Percentiles rank a stretch among this genome's conserved stretches.
Conservation (phyloP, 2,329 filamentous ascomycete species). For the Claviceps digitariae region DNA sequence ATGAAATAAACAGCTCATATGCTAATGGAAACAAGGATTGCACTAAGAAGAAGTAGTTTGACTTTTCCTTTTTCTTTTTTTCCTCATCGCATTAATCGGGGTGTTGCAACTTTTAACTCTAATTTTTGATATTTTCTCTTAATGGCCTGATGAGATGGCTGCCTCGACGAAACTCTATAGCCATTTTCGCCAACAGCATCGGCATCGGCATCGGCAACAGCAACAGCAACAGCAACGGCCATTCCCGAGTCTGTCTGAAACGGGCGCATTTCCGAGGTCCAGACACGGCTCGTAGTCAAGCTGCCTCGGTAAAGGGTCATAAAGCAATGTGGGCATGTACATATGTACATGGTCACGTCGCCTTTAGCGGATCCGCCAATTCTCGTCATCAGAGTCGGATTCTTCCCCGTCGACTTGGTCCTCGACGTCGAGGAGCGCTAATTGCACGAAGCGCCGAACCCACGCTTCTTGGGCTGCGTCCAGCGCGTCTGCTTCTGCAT, state of each 20-base stretch:
- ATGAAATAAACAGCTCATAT: too few relatives aligned
- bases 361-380: constrained; percentile 2
- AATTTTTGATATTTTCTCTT: too few relatives aligned
- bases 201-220: neutral
- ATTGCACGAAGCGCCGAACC: constrained; percentile 40
- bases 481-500: constrained; percentile 18
- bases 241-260: neutral
- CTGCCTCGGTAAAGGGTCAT: neutral
- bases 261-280: neutral
- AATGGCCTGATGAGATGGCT: too few relatives aligned
- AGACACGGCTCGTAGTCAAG: neutral
- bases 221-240: neutral
- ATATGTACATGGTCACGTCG: too few relatives aligned
- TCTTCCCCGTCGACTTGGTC: constrained; percentile 31
- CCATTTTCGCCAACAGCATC: neutral
- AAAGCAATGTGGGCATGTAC: too few relatives aligned
- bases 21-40: too few relatives aligned
- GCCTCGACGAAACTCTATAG: neutral
- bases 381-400: constrained; percentile 19
- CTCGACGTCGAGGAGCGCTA: constrained; percentile 40
- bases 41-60: too few relatives aligned
- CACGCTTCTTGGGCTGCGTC: constrained; percentile 36
- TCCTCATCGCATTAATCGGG: too few relatives aligned
- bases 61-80: too few relatives aligned
- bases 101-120: too few relatives aligned